A percentile compares a stretch with the other conserved stretches of the same genome.
phyloP scores from a whole-genome alignment of 192 early-diverging fungal genomes.

The Podochytrium sp. region DNA sequence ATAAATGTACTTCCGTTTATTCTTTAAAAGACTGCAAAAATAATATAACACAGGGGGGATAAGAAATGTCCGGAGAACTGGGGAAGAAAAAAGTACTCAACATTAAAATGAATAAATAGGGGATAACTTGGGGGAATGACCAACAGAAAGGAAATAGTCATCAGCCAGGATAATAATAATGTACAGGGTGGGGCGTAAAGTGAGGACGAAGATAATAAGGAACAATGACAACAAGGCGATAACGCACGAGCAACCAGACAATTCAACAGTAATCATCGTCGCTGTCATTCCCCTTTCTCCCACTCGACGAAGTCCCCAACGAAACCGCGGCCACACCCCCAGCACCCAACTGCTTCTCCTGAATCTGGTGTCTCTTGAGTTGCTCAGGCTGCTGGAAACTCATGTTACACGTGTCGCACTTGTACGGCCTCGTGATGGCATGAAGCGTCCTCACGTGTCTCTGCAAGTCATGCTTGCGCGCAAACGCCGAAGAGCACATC shows the following conservation, averaged over 20 bases:
- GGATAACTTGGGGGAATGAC: background rate
- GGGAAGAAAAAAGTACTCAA: background rate
- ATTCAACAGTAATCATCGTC: background rate
- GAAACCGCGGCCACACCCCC: background rate
- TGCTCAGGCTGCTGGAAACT: slow-evolving; percentile 21
- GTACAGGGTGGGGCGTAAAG: background rate
- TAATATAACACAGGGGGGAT: background rate
- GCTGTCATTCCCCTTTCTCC: background rate
- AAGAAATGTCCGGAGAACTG: background rate
- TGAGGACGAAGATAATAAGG: background rate
- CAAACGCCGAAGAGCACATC: slow-evolving; percentile 68
- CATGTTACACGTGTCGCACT: slow-evolving; percentile 11
- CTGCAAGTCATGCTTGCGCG: slow-evolving; percentile 79
- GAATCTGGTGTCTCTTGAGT: slow-evolving; percentile 15
- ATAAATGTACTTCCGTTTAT: no score
- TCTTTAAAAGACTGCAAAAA: background rate
- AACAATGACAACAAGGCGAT: background rate
- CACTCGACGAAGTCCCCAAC: background rate
- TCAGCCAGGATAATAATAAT: background rate
- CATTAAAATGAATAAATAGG: background rate
- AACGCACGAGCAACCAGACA: background rate
- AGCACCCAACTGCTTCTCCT: slow-evolving; percentile 7
- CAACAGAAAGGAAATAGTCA: background rate
- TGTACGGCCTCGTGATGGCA: slow-evolving; percentile 21
- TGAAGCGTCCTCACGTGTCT: slow-evolving; percentile 45